phyloP scores from a whole-genome alignment of 2,329 filamentous ascomycete genomes.

The Hypoxylon rubiginosum region DNA sequence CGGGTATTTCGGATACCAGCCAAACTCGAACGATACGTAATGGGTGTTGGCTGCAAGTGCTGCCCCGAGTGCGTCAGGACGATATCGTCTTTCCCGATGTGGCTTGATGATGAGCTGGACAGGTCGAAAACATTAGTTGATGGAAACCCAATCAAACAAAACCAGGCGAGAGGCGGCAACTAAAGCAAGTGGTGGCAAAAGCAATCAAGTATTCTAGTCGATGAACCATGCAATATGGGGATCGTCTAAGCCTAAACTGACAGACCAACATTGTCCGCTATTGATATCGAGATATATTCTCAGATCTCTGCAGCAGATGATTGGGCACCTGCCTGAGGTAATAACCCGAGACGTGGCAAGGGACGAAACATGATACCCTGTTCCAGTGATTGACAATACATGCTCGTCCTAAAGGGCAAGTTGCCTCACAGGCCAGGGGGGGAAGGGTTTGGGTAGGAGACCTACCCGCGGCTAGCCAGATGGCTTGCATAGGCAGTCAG shows the following conservation, averaged over 20 bases:
- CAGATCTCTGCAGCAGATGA: slow-evolving; percentile 30
- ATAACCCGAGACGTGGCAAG: slow-evolving; percentile 46
- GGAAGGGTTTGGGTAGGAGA: slow-evolving; percentile 31
- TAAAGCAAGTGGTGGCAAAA: slow-evolving; percentile 37
- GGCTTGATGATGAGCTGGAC: slow-evolving; percentile 51
- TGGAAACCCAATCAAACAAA: slow-evolving; percentile 45
- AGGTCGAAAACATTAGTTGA: slow-evolving; percentile 34
- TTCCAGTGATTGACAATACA: slow-evolving; percentile 53
- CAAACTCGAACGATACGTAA: slow-evolving; percentile 46
- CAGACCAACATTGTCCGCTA: slow-evolving; percentile 32
- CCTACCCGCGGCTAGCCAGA: slow-evolving; percentile 51
- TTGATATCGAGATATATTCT: slow-evolving; percentile 40
- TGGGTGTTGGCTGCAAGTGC: slow-evolving; percentile 50
- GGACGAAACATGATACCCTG: slow-evolving; percentile 49
- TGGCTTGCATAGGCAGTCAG: slow-evolving; percentile 50
- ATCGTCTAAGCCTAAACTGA: slow-evolving; percentile 32
- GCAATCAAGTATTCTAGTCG: slow-evolving; percentile 35
- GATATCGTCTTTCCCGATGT: slow-evolving; percentile 49
- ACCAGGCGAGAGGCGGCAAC: slow-evolving; percentile 41
- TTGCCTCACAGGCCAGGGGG: slow-evolving; percentile 45
- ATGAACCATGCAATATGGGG: slow-evolving; percentile 39
- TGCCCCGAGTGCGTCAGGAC: slow-evolving; percentile 39
- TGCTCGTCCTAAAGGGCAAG: slow-evolving; percentile 48
- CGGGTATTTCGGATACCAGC: slow-evolving; percentile 44
- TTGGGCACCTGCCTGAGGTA: slow-evolving; percentile 41